These are phyloP conservation scores for barrel medic (Medicago truncatula) DNA, from an alignment of 306 rosid species.

Conservation along the genomic window DNA sequence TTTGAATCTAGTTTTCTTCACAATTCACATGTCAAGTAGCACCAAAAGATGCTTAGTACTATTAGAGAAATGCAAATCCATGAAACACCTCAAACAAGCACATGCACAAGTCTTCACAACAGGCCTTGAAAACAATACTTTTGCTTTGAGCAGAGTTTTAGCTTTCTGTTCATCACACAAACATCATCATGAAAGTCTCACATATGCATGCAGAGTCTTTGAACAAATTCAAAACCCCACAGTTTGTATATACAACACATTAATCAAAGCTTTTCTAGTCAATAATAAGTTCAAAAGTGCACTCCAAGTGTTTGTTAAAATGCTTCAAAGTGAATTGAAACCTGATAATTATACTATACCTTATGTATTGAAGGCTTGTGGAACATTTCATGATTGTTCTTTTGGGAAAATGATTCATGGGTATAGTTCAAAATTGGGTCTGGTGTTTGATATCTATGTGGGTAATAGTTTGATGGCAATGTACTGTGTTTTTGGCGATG, in stretches of 20 bases:
- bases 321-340: conserved; percentile 51
- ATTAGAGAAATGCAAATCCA: conserved; percentile 67
- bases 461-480: conserved; percentile 64
- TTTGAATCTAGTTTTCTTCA: neutral
- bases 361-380: conserved; percentile 68
- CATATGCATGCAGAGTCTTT: conserved; percentile 62
- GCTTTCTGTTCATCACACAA: conserved; percentile 69
- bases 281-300: conserved; percentile 43
- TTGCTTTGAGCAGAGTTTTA: conserved; percentile 68
- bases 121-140: conserved; percentile 57
- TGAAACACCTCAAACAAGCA: conserved; percentile 71
- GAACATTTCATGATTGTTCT: conserved; percentile 32
- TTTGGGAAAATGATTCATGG: conserved; percentile 66
- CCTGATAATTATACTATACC: conserved; percentile 75
- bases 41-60: conserved; percentile 60
- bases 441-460: conserved; percentile 61
- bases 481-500: conserved; percentile 51
- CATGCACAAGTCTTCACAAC: conserved; percentile 65
- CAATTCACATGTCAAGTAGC: conserved; percentile 51
- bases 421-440: conserved; percentile 60
- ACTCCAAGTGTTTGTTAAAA: conserved; percentile 43
- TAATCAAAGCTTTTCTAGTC: conserved; percentile 58
- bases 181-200: conserved; percentile 46
- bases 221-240: conserved; percentile 65
- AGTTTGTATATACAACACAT: conserved; percentile 66